Evolutionary conservation across 345 rosid species (phyloP), one percentile per base, ranked within the genome.

Genomic region (Eucalyptus polybractea): DNA sequence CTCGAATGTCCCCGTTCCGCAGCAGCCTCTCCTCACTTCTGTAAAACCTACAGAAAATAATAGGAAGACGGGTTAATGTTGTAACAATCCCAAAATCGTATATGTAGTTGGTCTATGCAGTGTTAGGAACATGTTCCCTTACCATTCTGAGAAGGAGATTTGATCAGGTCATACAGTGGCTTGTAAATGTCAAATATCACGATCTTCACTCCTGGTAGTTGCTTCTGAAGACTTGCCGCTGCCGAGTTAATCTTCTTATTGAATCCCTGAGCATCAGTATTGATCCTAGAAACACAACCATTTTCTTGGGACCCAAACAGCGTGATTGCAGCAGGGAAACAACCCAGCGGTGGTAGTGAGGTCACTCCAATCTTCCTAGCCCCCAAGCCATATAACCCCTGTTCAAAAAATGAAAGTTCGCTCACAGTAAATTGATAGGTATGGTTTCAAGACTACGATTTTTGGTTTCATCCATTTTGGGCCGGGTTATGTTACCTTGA

Each of bases 341-440:
- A 98, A 40, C 99, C 99, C 86, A 95, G 69, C 42, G 99, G 99
- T 72, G 97, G 96, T 19, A 98, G 98, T 47, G 98, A 96, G 60
- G 99, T 98, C 87, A 94, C 99, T 58, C 99, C 99, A 47, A 98
- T 91, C 93, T 94, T 97, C 91, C 98, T 96, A 13, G 93, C 99
- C 54, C 99, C 99, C 88, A 92, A 86, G 2, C 90, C 95, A 62
- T 98, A 93, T 87, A 95, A 50, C 51, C 89, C 92, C 99, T 97
- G 94, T 89, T 58, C 13, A 47, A 51, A 87, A 31, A 53, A 13
- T 58, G 56, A 45, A 22, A n/a, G 29, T 22, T 47, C 1, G 14
- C 37, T 62, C 44, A 3, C 49, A 54, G 19, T 22, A 44, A 15
- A 89, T 86, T 49, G 13, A 21, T 7, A 89, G n/a, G 3, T 45